Percentiles rank a stretch among this genome's conserved stretches.
These are phyloP conservation scores for Petunia axillaris DNA, from an alignment of 257 asterid genomes.

Conservation along the genomic window DNA sequence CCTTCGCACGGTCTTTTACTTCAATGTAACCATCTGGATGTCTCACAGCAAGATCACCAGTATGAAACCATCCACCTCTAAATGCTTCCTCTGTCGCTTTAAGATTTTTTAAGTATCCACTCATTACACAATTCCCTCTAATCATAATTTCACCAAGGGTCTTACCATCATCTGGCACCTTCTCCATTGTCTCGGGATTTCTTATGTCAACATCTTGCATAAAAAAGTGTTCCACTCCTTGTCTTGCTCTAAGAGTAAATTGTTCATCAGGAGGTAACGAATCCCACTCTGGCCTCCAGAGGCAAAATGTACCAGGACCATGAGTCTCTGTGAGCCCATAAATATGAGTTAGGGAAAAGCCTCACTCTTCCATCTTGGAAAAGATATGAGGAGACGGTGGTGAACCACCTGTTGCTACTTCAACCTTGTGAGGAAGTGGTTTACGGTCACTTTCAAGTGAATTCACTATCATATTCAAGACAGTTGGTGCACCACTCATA, in stretches of 20 bases:
- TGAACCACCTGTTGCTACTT: conserved; percentile 46
- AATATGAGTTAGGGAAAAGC: conserved; percentile 40
- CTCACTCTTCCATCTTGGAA: conserved; percentile 43
- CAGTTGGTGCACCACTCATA: conserved; percentile 48
- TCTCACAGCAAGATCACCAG: conserved; percentile 48
- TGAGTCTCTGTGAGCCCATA: conserved; percentile 48
- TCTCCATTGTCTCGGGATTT: conserved; percentile 33
- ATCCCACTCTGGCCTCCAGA: conserved; percentile 47
- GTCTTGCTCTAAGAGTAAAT: conserved; percentile 38
- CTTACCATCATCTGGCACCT: conserved; percentile 41
- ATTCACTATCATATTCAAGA: conserved; percentile 42
- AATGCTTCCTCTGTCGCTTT: conserved; percentile 44
- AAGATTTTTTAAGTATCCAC: conserved; percentile 41
- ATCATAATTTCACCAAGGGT: conserved; percentile 44
- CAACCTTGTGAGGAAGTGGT: conserved; percentile 44
- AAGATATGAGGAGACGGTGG: conserved; percentile 48
- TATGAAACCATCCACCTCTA: conserved; percentile 46
- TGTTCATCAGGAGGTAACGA: conserved; percentile 32
- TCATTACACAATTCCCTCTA: conserved; percentile 49
- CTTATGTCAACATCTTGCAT: conserved; percentile 41
- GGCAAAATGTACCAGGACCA: conserved; percentile 44
- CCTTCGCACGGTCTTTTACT: conserved; percentile 44
- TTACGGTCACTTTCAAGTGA: conserved; percentile 29
- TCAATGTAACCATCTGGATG: conserved; percentile 46
- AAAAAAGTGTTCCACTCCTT: conserved; percentile 42